Evolutionary conservation across 2,329 filamentous ascomycete genomes (phyloP).

Genomic region (Scytalidium sp.): DNA sequence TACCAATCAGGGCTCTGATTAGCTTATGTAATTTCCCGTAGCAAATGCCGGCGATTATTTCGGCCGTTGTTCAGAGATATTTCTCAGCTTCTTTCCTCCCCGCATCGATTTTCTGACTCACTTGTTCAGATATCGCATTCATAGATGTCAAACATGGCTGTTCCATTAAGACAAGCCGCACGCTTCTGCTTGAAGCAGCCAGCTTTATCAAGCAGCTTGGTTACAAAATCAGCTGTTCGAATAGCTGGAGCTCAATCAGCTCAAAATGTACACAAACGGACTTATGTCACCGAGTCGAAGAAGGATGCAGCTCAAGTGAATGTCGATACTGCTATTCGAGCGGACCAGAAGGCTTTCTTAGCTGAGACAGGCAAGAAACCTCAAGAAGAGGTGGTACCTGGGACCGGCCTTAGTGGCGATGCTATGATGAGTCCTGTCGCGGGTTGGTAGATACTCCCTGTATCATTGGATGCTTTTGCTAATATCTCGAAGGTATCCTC

Average conservation of each 20-base stretch:
- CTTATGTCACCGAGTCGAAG: slow-evolving; percentile 83
- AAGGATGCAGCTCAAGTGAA: slow-evolving; percentile 76
- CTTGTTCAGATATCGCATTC: slow-evolving; percentile 5
- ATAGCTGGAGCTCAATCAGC: slow-evolving; percentile 16
- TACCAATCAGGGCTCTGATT: neutral
- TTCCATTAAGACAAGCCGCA: slow-evolving; percentile 28
- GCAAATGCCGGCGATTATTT: too few relatives aligned
- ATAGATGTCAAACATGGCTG: slow-evolving; percentile 26
- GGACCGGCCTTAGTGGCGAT: slow-evolving; percentile 33
- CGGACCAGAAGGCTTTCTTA: slow-evolving; percentile 81
- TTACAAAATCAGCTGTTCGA: slow-evolving; percentile 18
- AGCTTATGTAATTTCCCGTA: too few relatives aligned
- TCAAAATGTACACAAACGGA: slow-evolving; percentile 42
- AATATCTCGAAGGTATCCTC: slow-evolving; percentile 59
- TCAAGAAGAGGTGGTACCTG: slow-evolving; percentile 20
- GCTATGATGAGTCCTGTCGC: slow-evolving; percentile 80
- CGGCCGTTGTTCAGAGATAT: neutral
- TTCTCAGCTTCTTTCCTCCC: slow-evolving; percentile 2
- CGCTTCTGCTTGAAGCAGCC: slow-evolving; percentile 26
- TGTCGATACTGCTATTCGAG: slow-evolving; percentile 78
- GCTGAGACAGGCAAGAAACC: slow-evolving; percentile 35
- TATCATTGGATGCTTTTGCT: slow-evolving; percentile 15
- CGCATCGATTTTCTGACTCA: slow-evolving; percentile 1
- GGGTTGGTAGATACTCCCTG: slow-evolving; percentile 36
- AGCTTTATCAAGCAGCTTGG: slow-evolving; percentile 18